phyloP scores from a whole-genome alignment of 2,329 filamentous ascomycete species.

The Fusarium xyrophilum region DNA sequence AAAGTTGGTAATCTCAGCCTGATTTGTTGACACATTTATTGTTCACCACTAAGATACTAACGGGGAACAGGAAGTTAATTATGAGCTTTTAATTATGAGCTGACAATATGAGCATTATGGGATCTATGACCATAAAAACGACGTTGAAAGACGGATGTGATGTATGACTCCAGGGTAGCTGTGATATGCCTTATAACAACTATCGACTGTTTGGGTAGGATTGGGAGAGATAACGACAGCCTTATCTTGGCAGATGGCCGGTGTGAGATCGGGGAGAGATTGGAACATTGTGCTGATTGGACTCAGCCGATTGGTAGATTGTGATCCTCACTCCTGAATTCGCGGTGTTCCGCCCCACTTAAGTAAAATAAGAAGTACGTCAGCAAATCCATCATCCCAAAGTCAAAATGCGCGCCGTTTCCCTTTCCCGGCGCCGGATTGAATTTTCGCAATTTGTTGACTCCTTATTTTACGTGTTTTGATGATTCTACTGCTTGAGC shows the following conservation, averaged over 20 bases:
- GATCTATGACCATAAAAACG: no score
- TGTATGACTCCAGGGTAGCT: neutral
- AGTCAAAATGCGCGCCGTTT: neutral
- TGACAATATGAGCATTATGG: neutral
- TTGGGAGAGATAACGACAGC: neutral
- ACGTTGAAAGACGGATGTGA: neutral
- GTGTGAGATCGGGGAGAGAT: conserved; percentile 3
- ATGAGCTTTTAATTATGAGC: neutral
- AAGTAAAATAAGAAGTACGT: neutral
- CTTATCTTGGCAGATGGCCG: neutral
- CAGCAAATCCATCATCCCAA: neutral
- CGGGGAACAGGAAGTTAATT: no score
- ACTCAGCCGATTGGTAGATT: conserved; percentile 1
- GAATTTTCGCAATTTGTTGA: neutral
- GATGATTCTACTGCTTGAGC: neutral
- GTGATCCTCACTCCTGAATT: neutral
- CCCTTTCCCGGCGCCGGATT: neutral
- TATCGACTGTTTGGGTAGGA: neutral
- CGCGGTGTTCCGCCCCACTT: neutral
- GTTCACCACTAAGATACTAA: fast-evolving
- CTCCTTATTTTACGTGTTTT: neutral
- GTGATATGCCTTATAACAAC: neutral
- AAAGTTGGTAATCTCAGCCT: neutral
- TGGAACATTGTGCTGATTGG: neutral
- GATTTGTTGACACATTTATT: neutral